Percentiles rank a stretch among this genome's conserved stretches.
These are phyloP conservation scores for Amniculicola lignicola DNA, from an alignment of 495 filamentous ascomycete genomes.

Conservation along the genomic window DNA sequence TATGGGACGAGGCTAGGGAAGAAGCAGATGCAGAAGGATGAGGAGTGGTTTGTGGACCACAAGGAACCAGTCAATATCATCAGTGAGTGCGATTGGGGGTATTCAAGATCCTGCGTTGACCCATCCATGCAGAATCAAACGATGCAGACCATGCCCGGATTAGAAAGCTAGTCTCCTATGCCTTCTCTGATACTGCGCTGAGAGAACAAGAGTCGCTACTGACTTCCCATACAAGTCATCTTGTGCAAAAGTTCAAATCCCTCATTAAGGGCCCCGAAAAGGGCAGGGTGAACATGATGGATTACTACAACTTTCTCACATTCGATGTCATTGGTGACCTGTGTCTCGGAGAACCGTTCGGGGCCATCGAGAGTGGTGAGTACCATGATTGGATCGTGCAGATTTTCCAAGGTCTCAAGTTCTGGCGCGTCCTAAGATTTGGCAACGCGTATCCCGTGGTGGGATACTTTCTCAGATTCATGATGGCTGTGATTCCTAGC, in stretches of 20 bases:
- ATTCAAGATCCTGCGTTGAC: background rate
- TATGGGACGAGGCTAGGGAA: background rate
- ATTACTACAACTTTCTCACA: slow-evolving; percentile 14
- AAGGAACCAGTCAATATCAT: slow-evolving; percentile 5
- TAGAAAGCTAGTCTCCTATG: slow-evolving; percentile 1
- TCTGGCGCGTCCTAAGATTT: slow-evolving; percentile 4
- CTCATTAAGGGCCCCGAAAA: slow-evolving; percentile 7
- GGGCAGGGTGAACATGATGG: slow-evolving; percentile 9
- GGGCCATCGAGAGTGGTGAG: slow-evolving; percentile 5
- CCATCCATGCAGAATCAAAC: slow-evolving; percentile 1
- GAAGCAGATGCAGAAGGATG: slow-evolving; percentile 7
- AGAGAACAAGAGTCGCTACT: slow-evolving; percentile 16
- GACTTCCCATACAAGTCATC: background rate
- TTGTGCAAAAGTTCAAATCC: slow-evolving; percentile 1
- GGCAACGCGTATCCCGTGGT: slow-evolving; percentile 3
- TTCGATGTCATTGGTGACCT: slow-evolving; percentile 28
- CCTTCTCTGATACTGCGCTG: slow-evolving; percentile 21
- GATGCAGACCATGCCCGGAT: slow-evolving; percentile 19
- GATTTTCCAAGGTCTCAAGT: slow-evolving; percentile 17
- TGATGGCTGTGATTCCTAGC: background rate
- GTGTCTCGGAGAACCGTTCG: slow-evolving; percentile 17
- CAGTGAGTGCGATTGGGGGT: background rate
- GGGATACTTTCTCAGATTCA: slow-evolving; percentile 1
- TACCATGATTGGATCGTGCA: slow-evolving; percentile 13
- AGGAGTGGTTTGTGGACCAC: slow-evolving; percentile 7